phyloP scores from a whole-genome alignment of 176 grass and related monocot species.

The Elymus sibiricus region DNA sequence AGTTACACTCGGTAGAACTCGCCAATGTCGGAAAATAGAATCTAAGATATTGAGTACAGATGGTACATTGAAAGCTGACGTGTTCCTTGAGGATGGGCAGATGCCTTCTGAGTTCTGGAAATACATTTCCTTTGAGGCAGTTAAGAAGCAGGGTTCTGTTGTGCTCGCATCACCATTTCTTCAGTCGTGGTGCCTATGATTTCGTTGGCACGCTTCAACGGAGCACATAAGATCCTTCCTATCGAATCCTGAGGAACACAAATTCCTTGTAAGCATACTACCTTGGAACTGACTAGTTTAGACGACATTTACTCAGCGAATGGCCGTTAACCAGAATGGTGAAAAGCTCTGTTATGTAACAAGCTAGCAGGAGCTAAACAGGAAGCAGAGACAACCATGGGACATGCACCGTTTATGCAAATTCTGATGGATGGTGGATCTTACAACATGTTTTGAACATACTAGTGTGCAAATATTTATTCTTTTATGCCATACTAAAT shows the following conservation, averaged over 20 bases:
- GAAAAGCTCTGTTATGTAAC: not conserved
- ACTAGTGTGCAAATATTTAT: not conserved
- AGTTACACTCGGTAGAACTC: not conserved
- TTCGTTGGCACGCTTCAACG: slow-evolving; percentile 72
- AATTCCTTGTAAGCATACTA: not conserved
- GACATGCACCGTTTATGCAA: not conserved
- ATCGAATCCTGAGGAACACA: slow-evolving; percentile 56
- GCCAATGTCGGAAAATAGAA: not conserved
- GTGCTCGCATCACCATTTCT: slow-evolving; percentile 73
- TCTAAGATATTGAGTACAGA: no score
- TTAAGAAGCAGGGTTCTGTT: slow-evolving; percentile 23
- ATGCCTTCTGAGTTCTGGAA: not conserved
- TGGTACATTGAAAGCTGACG: no score
- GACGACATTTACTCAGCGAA: not conserved
- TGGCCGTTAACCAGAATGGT: not conserved
- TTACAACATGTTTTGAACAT: not conserved
- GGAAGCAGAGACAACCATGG: not conserved
- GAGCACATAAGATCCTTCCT: slow-evolving; percentile 46
- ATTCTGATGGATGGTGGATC: not conserved
- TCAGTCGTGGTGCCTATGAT: slow-evolving; percentile 89
- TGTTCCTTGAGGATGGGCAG: not conserved
- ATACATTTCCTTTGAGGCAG: not conserved
- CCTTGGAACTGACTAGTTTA: not conserved
- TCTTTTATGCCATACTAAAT: not conserved
- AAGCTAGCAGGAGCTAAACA: not conserved